Evolutionary conservation across 1,284 basidiomycete species (phyloP), one percentile per base, ranked within the genome.

Genomic region (Leccinum griseonigrum): DNA sequence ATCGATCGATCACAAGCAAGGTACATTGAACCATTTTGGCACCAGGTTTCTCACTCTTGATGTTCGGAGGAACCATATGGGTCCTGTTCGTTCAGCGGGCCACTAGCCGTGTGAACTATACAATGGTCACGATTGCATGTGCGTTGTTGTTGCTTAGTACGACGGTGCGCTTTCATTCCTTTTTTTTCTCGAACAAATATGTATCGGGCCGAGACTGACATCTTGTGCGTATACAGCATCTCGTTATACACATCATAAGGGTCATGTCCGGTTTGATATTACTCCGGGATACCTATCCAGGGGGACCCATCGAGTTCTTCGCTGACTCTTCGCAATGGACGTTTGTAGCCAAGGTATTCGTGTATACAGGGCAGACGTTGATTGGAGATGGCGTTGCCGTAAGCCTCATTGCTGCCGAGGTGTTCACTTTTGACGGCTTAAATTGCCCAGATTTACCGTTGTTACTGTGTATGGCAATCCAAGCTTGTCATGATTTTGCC

Each of bases 11-110:
- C 26, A 28, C 0, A 10, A 51, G 18, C 8, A n/a, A 11, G 14
- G 2, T 10, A 1, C 3, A 31, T 5, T 34, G 14, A 57, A 18
- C 29, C 29, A 26, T 43, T 7, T 13, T 32, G 56, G 3, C 7
- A 28, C 31, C 4, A 57, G 56, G 56, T 32, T 61, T 62, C 32
- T 62, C 61, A n/a, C 22, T 62, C 22, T 36, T 62, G 61, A 62
- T 62, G 61, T 62, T 62, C 28, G 60, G 60, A 9, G 60, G 18
- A 29, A 60, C 64, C 6, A 58, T 64, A 1, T 48, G 46, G 52
- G 18, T 28, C 8, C 28, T 64, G 18, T 36, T 26, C 11, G 32
- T 13, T 34, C 52, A 28, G 26, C 43, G 46, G 5, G 22, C 32
- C 11, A 52, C 36, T 48, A 13, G 3, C 3, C 14, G 3, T 51